phyloP scores from a whole-genome alignment of 768 basidiomycete species.

The Termitomyces sp. region DNA sequence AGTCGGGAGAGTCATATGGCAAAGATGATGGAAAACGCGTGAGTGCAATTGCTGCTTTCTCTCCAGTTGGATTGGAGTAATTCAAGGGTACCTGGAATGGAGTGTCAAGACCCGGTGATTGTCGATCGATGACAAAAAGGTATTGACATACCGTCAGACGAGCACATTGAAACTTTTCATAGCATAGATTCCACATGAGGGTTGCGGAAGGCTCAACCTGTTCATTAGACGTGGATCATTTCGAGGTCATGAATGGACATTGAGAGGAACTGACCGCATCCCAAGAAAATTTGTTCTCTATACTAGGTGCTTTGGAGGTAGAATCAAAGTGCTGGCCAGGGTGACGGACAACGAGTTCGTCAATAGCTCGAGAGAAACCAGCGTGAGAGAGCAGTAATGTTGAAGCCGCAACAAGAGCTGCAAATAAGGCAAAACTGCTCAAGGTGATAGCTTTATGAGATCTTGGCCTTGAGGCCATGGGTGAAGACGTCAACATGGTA shows the following conservation, averaged over 20 bases:
- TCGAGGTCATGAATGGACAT: neutral
- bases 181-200: slow-evolving; percentile 26
- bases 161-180: slow-evolving; percentile 27
- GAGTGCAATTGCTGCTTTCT: slow-evolving; percentile 40
- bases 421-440: neutral
- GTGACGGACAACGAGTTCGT: neutral
- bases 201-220: slow-evolving; percentile 18
- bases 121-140: too few relatives aligned
- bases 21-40: slow-evolving; percentile 38
- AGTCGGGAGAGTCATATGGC: slow-evolving; percentile 24
- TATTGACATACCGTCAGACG: slow-evolving; percentile 25
- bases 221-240: neutral
- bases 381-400: neutral
- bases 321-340: neutral
- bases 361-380: neutral
- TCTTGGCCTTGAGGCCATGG: neutral
- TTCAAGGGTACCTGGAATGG: slow-evolving; percentile 42
- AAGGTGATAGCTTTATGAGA: neutral
- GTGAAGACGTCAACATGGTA: neutral
- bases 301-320: neutral
- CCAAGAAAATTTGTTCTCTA: slow-evolving; percentile 7
- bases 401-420: neutral
- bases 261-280: neutral
- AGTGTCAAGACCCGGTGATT: neutral
- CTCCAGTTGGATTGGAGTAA: slow-evolving; percentile 38